These are phyloP conservation scores for Neopestalotiopsis sp. DNA, from an alignment of 2,329 filamentous ascomycete species.

Conservation along the genomic window DNA sequence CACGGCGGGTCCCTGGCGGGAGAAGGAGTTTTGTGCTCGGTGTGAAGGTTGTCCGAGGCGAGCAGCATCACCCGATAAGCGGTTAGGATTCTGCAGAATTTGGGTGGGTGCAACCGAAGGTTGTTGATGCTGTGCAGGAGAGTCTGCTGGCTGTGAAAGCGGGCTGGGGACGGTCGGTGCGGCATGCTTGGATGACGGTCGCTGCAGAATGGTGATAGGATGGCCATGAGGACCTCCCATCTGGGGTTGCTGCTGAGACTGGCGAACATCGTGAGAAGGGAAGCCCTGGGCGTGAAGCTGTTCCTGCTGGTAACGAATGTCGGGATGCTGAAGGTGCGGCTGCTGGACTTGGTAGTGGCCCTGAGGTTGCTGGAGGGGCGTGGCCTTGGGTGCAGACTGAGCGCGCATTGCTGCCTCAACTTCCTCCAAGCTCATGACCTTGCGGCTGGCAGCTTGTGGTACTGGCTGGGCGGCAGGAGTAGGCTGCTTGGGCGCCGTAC, in stretches of 20 bases:
- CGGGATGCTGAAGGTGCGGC: conserved; percentile 30
- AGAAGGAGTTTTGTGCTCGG: conserved; percentile 62
- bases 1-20: conserved; percentile 55
- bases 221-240: conserved; percentile 46
- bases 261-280: conserved; percentile 31
- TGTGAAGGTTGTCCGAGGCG: conserved; percentile 42
- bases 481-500: conserved; percentile 70
- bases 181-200: conserved; percentile 51
- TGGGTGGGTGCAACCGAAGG: conserved; percentile 67
- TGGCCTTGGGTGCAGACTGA: conserved; percentile 49
- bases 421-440: conserved; percentile 95
- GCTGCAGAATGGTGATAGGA: conserved; percentile 61
- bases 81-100: conserved; percentile 80
- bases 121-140: conserved; percentile 30
- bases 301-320: conserved; percentile 34
- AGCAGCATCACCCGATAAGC: conserved; percentile 57
- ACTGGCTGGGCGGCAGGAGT: conserved; percentile 31
- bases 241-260: conserved; percentile 33
- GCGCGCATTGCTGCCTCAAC: conserved; percentile 91
- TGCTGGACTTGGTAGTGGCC: conserved; percentile 37
- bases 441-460: conserved; percentile 54
- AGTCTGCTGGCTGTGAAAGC: conserved; percentile 34
- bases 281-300: conserved; percentile 30
- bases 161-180: conserved; percentile 39
- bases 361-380: conserved; percentile 43